phyloP scores from a whole-genome alignment of 2,329 filamentous ascomycete species.

The Metarhizium guizhouense region DNA sequence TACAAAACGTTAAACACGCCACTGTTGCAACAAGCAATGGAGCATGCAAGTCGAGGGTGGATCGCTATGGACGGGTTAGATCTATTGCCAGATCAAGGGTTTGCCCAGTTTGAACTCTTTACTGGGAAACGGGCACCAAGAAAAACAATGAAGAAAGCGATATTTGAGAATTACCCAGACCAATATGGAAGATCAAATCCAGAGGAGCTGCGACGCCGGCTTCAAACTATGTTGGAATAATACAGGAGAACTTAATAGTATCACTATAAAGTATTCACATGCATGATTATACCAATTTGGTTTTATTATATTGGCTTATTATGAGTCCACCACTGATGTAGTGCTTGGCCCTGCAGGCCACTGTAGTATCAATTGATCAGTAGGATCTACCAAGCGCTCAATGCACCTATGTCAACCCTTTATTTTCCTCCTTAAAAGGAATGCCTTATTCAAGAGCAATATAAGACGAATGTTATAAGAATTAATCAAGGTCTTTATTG shows the following conservation, averaged over 20 bases:
- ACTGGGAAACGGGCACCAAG: slow-evolving; percentile 49
- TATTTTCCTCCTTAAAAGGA: too few species aligned
- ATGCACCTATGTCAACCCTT: too few species aligned
- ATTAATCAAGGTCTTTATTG: too few species aligned
- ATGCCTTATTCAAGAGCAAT: too few species aligned
- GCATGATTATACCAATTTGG: too few species aligned
- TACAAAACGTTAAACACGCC: slow-evolving; percentile 69
- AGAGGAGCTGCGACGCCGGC: slow-evolving; percentile 26
- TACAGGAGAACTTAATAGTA: neutral
- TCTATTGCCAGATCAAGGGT: slow-evolving; percentile 68
- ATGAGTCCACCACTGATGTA: too few species aligned
- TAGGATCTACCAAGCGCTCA: too few species aligned
- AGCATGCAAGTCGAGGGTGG: slow-evolving; percentile 54
- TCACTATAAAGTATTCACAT: neutral
- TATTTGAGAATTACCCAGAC: slow-evolving; percentile 37
- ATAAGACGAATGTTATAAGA: too few species aligned
- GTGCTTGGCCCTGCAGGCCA: too few species aligned
- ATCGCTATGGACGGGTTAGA: slow-evolving; percentile 69
- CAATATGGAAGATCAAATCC: slow-evolving; percentile 31
- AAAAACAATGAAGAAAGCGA: slow-evolving; percentile 60
- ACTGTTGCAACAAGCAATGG: slow-evolving; percentile 57
- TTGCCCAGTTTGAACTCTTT: slow-evolving; percentile 75
- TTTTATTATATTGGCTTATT: too few species aligned
- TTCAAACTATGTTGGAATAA: slow-evolving; percentile 17
- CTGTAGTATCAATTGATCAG: too few species aligned